phyloP scores from a whole-genome alignment of 2,329 filamentous ascomycete species.

The Diaporthe citri region DNA sequence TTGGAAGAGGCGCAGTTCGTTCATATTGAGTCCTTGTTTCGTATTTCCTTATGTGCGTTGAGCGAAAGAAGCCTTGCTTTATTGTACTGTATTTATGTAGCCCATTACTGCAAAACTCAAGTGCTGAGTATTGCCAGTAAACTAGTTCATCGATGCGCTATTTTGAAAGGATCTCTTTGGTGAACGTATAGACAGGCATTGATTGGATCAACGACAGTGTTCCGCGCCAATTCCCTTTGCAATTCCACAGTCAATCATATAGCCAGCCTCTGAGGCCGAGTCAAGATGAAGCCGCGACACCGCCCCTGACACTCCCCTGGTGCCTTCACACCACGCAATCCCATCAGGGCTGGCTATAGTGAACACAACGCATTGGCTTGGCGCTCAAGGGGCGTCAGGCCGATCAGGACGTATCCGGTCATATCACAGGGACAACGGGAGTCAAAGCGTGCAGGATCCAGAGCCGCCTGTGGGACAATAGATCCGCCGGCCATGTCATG shows the following conservation, averaged over 20 bases:
- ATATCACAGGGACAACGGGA: neutral
- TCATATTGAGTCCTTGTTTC: neutral
- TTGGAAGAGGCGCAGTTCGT: slow-evolving; percentile 4
- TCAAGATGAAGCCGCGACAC: neutral
- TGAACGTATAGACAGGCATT: neutral
- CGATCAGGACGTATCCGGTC: neutral
- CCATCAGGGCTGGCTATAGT: neutral
- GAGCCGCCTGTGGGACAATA: neutral
- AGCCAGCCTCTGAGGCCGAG: too few relatives aligned
- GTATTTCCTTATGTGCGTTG: neutral
- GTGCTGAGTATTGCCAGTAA: slow-evolving; percentile 35
- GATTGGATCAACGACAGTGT: neutral
- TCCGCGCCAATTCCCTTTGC: neutral
- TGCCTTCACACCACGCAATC: neutral
- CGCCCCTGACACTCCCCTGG: neutral
- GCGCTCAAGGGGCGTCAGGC: slow-evolving; percentile 3
- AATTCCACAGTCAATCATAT: neutral
- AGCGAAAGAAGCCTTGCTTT: slow-evolving; percentile 24
- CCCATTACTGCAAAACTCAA: slow-evolving; percentile 25
- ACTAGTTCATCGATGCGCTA: slow-evolving; percentile 4
- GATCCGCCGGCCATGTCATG: neutral
- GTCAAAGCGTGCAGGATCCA: slow-evolving; percentile 27
- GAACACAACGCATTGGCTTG: slow-evolving; percentile 4
- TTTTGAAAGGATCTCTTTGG: neutral
- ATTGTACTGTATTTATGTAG: slow-evolving; percentile 18